Conservation (phyloP, 2,329 filamentous ascomycete genomes). For the Metarhizium rileyi region DNA sequence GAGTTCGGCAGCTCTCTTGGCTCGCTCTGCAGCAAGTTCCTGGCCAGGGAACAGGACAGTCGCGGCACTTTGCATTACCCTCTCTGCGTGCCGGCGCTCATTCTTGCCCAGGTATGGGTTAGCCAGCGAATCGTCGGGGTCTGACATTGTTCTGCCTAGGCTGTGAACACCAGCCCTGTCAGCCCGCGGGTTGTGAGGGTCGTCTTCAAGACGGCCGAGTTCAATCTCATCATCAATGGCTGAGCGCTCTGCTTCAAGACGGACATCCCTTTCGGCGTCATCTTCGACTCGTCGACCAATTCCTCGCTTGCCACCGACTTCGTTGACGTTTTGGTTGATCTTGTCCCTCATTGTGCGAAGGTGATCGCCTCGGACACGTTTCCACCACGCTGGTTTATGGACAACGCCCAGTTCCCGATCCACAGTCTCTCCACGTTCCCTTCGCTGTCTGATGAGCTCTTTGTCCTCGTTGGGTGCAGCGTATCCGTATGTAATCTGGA, state of each 20-base stretch:
- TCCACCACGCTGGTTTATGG: conserved; percentile 59
- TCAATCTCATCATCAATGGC: conserved; percentile 27
- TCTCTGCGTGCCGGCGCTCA: conserved; percentile 35
- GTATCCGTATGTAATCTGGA: conserved; percentile 47
- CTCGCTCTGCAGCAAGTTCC: conserved; percentile 17
- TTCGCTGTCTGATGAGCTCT: conserved; percentile 54
- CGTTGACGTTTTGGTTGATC: conserved; percentile 44
- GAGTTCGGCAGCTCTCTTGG: conserved; percentile 28
- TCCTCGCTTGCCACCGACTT: conserved; percentile 40
- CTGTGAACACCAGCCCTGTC: conserved; percentile 19
- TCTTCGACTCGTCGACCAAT: conserved; percentile 31
- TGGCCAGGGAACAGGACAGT: conserved; percentile 39
- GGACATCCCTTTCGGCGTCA: conserved; percentile 26
- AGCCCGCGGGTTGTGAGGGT: conserved; percentile 18
- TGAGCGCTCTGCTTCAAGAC: conserved; percentile 22
- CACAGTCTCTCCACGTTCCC: conserved; percentile 41
- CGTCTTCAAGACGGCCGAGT: conserved; percentile 21
- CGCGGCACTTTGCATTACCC: conserved; percentile 32
- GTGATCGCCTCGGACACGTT: conserved; percentile 37
- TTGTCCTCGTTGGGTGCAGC: conserved; percentile 61
- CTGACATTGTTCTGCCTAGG: neutral
- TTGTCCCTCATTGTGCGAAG: conserved; percentile 38
- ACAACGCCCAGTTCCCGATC: conserved; percentile 53
- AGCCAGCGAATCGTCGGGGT: neutral
- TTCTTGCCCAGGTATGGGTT: conserved; percentile 31